These are phyloP conservation scores for Taxillus chinensis DNA, from an alignment of 164 flowering plant species.

Conservation along the genomic window DNA sequence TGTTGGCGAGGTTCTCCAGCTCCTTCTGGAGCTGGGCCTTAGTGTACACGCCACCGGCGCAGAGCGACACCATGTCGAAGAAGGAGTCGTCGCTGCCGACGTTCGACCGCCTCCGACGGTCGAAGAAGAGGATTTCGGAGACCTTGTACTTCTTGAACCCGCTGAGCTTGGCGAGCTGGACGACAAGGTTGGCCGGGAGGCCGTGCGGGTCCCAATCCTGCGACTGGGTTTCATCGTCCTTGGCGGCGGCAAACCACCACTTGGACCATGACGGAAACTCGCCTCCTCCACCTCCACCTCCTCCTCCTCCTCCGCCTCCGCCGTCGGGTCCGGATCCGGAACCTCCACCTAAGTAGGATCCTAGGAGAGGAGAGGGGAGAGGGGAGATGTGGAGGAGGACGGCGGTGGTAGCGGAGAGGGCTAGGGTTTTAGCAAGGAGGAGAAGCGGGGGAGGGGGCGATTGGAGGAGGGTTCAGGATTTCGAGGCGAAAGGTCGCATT, in stretches of 20 bases:
- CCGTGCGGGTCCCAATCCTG: slow-evolving; percentile 87
- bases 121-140: slow-evolving; percentile 68
- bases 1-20: slow-evolving; percentile 71
- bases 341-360: slow-evolving; percentile 5
- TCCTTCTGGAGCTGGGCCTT: slow-evolving; percentile 74
- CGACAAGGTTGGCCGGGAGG: slow-evolving; percentile 60
- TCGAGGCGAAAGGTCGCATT: background rate
- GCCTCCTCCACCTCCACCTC: slow-evolving; percentile 12
- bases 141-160: slow-evolving; percentile 77
- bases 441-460: background rate
- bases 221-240: slow-evolving; percentile 30
- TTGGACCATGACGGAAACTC: slow-evolving; percentile 47
- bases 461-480: background rate
- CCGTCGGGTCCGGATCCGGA: slow-evolving; percentile 25
- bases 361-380: slow-evolving; percentile 3
- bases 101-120: slow-evolving; percentile 19
- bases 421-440: slow-evolving; percentile 27
- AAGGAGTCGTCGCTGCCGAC: background rate
- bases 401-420: slow-evolving; percentile 21
- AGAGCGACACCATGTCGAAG: slow-evolving; percentile 22
- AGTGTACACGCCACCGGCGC: slow-evolving; percentile 82
- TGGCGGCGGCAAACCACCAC: slow-evolving; percentile 44
- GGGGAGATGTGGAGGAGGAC: slow-evolving; percentile 17
- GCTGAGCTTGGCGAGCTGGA: slow-evolving; percentile 68
- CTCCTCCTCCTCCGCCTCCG: slow-evolving; percentile 27